Evolutionary conservation across 1,284 basidiomycete genomes (phyloP), one percentile per base, ranked within the genome.

Genomic region (Tylopilus sp.): DNA sequence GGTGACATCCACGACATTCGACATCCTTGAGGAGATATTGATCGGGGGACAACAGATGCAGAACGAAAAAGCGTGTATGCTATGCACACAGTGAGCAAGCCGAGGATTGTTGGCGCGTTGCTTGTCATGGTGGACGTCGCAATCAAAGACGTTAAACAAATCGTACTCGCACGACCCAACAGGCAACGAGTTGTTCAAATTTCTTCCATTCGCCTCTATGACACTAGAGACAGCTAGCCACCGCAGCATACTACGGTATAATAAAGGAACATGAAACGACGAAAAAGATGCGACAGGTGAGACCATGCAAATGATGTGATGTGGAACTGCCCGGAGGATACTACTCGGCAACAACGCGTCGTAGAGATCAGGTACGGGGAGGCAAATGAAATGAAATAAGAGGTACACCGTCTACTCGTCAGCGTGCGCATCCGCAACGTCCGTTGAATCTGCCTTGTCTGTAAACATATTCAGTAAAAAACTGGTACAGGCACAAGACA

Each of bases 1-100:
- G 95, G 96, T 5, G 81, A 89, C 97, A 99, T 99, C 76, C 85
- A 94, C 52, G 92, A 93, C 96, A 99, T 99, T 46, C 91, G 84
- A 70, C 96, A 99, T 78, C 88, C 88, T 75, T 91, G 87, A 4
- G 87, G 86, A 3, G 86, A 88, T 41, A 86, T 65, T 41, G 64
- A 69, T 28, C 64, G 55, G 23, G 69, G 63, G 26, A 74, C 64
- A 55, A 77, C 71, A 15, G 63, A 61, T 33, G 62, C 69, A 29
- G 77, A 70, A 38, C 65, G 60, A 54, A 74, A 77, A 34, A 73
- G 70, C 1, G 71, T 41, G 21, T 67, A 58, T 5, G 67, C 50
- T 30, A 63, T 54, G 36, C 63, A 41, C 30, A 75, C 37, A 13
- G 73, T 18, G 25, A 64, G 25, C 29, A 70, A 4, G 19, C 55